Evolutionary conservation across 1,139 yeast genomes (phyloP), one percentile per base, ranked within the genome.

Genomic region (Eremothecium coryli): DNA sequence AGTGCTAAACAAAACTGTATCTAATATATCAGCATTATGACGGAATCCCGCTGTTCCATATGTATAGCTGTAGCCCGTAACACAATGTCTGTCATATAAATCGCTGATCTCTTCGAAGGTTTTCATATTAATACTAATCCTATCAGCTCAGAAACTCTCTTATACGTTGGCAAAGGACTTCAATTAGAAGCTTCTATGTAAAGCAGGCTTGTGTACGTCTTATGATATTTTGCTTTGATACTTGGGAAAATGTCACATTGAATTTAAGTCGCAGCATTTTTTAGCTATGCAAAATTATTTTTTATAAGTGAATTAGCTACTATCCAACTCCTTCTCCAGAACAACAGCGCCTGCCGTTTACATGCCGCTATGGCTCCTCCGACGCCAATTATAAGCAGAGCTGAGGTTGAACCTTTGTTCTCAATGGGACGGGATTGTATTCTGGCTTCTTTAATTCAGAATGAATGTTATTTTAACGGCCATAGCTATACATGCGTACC

Each of bases 41-140:
- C 99, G 74, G 64, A 93, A 90, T 6, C 99, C 99, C 1, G 99
- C 98, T 1, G 99, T 90, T 13, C 99, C 99, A 54, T 90, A 90
- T 12, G 71, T 60, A 54, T 71, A 80, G 2, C 47, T 53, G 31
- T 68, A 52, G 14, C 61, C 65, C 0, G 80, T 46, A 9, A 33
- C 38, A 32, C 58, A 52, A 18, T 39, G 37, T 16, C 35, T 25
- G 2, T 39, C 37, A 18, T 42, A 37, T 7, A 41, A 36, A 16
- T 36, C 14, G 17, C 22, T 21, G 22, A 31, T 32, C 33, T 13
- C 22, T 12, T 24, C 29, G 20, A 9, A 15, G 14, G 13, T 22
- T 16, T 10, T 12, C 29, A 29, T 21, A 14, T 6, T 20, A 11
- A 3, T 20, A 8, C 7, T 20, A 20, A 10, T n/a, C n/a, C n/a